Base-by-base conservation (phyloP, 2,329 filamentous ascomycete species). In the Mycosphaerella sp. region DNA sequence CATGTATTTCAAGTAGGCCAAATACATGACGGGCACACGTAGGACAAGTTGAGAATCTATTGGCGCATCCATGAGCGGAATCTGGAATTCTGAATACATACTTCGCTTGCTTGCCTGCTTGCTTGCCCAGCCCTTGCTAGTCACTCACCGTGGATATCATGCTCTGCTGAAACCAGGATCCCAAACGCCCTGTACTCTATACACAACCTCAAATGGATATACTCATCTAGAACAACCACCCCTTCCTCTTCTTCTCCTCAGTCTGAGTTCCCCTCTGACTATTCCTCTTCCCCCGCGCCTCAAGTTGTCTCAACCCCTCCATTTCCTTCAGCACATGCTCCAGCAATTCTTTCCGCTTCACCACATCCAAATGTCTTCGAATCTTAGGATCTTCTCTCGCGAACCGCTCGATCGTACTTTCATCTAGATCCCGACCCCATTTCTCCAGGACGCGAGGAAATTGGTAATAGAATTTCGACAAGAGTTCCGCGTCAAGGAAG, bases 311-410 rank as follows among this genome's bases (percentile, higher is more conserved):
- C 62, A 98, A 71, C 52, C 87, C 86, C 68, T 97, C 90, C 81
- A 98, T 97, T 77, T 98, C 97, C 67, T 89, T 86, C 27, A 98
- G 76, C 4, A 95, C 93, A 50, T 96, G 75, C 73, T 98, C 91
- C 4, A 98, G 78, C 53, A 96, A 76, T 64, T 96, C 90, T 71
- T 98, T 98, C 59, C 90, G 79, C 56, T 84, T 80, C 59, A 97
- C 95, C 18, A 97, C 84, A 62, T 98, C 94, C 39, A 98, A 76
- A 68, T 98, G 94, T 42, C 85, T 79, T 56, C 85, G 80, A 56
- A 98, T 85, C 70, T 91, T 93, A 14, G 89, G 86, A 65, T 98
- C 94, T 70, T 98, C 93, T 47, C 87, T 82, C 2, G 93, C 93
- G 62, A 98, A 96, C 21, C 81, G 80, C 66, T 98, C 91, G 4